Percentiles rank a stretch among this genome's conserved stretches.
phyloP scores from a whole-genome alignment of 2,329 filamentous ascomycete species.

The Microdochium trichocladiopsis region DNA sequence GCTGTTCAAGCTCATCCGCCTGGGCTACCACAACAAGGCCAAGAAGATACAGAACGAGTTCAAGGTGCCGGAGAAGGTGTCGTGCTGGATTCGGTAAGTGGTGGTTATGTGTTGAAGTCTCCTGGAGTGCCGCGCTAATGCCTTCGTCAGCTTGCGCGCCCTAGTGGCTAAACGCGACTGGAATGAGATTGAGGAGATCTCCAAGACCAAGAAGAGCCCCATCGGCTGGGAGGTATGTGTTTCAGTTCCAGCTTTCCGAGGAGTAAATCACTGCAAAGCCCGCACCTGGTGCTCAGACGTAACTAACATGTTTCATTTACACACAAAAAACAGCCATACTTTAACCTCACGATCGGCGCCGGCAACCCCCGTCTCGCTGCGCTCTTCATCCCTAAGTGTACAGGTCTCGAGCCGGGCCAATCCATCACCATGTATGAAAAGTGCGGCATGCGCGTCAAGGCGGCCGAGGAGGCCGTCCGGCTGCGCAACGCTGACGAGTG shows the following conservation, averaged over 20 bases:
- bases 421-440: constrained; percentile 92
- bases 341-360: constrained; percentile 79
- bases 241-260: background rate
- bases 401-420: constrained; percentile 58
- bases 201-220: constrained; percentile 72
- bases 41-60: constrained; percentile 88
- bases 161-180: constrained; percentile 87
- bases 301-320: too few relatives aligned
- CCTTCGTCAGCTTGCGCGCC: constrained; percentile 62
- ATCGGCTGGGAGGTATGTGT: constrained; percentile 88
- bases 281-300: too few relatives aligned
- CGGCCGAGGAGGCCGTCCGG: constrained; percentile 85
- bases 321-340: constrained; percentile 68
- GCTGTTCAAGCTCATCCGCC: constrained; percentile 76
- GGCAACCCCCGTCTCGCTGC: constrained; percentile 84
- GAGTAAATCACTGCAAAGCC: too few relatives aligned
- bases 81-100: constrained; percentile 69
- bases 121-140: constrained; percentile 2
- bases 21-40: constrained; percentile 77
- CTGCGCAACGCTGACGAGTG: constrained; percentile 72
- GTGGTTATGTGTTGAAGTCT: background rate
- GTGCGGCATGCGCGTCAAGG: constrained; percentile 82
- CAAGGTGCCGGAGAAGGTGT: constrained; percentile 83
- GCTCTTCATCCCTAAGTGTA: constrained; percentile 83
- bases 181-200: constrained; percentile 84